Evolutionary conservation across 2,329 filamentous ascomycete species (phyloP).

Genomic region (Tolypocladium tundrense): DNA sequence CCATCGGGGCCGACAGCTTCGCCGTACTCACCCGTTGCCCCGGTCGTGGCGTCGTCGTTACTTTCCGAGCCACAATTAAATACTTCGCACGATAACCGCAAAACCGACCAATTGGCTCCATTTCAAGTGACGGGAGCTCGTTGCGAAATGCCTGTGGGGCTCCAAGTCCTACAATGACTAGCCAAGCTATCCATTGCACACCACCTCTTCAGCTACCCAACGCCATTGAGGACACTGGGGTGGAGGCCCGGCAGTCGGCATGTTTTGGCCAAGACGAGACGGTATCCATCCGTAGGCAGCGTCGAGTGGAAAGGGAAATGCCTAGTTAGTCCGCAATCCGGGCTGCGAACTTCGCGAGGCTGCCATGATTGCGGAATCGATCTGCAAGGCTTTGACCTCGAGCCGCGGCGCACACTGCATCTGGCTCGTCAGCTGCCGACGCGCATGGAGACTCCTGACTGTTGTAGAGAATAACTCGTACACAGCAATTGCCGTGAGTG

Average conservation of each 20-base stretch:
- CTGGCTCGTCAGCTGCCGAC: neutral
- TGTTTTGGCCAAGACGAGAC: neutral
- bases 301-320: neutral
- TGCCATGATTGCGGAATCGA: neutral
- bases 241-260: neutral
- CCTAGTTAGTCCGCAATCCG: neutral
- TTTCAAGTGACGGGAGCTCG: neutral
- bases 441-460: neutral
- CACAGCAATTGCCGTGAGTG: neutral
- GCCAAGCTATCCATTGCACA: neutral
- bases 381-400: neutral
- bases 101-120: neutral
- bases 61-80: neutral
- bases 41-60: neutral
- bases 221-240: neutral
- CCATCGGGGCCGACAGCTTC: conserved; percentile 5
- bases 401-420: neutral
- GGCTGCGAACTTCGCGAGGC: neutral
- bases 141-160: neutral
- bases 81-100: neutral
- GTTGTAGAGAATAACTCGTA: too few relatives aligned
- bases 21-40: neutral
- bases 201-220: neutral
- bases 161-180: neutral
- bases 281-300: too few relatives aligned